Evolutionary conservation across 2,329 filamentous ascomycete species (phyloP).

Genomic region (Alternaria arbusti): DNA sequence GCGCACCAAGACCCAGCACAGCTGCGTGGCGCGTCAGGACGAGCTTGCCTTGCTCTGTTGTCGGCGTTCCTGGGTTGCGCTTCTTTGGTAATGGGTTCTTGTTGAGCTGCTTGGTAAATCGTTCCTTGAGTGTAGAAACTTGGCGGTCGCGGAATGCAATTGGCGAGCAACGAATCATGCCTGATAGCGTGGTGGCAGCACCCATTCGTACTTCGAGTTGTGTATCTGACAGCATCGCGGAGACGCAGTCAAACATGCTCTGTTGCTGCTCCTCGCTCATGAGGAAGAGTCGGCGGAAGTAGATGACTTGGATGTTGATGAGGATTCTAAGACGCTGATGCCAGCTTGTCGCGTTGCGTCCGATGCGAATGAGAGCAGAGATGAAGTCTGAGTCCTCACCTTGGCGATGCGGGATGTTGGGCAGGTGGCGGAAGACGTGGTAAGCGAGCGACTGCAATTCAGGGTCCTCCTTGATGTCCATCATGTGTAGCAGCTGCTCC

Average conservation of each 20-base stretch:
- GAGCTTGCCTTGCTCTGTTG: slow-evolving; percentile 74
- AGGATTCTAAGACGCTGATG: slow-evolving; percentile 93
- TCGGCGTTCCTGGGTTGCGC: slow-evolving; percentile 67
- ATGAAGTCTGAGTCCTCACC: slow-evolving; percentile 88
- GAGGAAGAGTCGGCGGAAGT: slow-evolving; percentile 94
- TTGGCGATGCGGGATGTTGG: slow-evolving; percentile 89
- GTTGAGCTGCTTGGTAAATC: slow-evolving; percentile 79
- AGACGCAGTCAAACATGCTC: slow-evolving; percentile 87
- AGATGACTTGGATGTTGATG: slow-evolving; percentile 98
- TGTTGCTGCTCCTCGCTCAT: slow-evolving; percentile 77
- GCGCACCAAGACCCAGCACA: slow-evolving; percentile 85
- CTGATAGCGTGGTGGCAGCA: slow-evolving; percentile 89
- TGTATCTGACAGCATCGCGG: slow-evolving; percentile 87
- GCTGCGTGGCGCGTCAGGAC: slow-evolving; percentile 86
- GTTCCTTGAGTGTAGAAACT: slow-evolving; percentile 74
- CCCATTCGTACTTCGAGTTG: slow-evolving; percentile 95
- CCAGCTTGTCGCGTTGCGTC: slow-evolving; percentile 84
- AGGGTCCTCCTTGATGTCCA: slow-evolving; percentile 98
- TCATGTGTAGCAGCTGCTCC: slow-evolving; percentile 96
- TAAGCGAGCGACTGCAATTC: slow-evolving; percentile 94
- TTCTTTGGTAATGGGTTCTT: slow-evolving; percentile 87
- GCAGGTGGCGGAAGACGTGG: slow-evolving; percentile 93
- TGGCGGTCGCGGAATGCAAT: slow-evolving; percentile 77
- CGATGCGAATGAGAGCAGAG: slow-evolving; percentile 83
- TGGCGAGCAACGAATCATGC: slow-evolving; percentile 97